These are phyloP conservation scores for Protomyces arabidopsidicola DNA, from an alignment of 1,139 yeast species.

Conservation along the genomic window DNA sequence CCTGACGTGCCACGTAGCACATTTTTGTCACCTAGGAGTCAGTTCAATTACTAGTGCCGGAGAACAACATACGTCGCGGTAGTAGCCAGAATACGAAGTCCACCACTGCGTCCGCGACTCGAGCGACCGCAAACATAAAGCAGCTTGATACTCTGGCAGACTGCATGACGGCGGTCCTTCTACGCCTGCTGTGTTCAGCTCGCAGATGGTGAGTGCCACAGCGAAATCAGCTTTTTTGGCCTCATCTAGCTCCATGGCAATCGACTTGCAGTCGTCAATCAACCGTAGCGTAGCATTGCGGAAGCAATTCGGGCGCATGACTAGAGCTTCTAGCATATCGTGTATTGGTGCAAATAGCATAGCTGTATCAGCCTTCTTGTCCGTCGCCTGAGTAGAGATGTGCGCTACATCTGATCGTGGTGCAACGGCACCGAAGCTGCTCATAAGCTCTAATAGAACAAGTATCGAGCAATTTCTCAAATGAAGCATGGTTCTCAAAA, in stretches of 20 bases:
- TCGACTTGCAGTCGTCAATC: background rate
- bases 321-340: background rate
- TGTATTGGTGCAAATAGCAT: background rate
- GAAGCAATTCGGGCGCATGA: constrained; percentile 19
- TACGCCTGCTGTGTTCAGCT: constrained; percentile 16
- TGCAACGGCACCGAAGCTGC: background rate
- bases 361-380: background rate
- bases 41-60: background rate
- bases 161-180: constrained; percentile 16
- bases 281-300: constrained; percentile 3
- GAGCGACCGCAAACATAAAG: constrained; percentile 7
- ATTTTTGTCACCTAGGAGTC: constrained; percentile 6
- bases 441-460: too few relatives aligned
- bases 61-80: constrained; percentile 11
- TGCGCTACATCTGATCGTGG: background rate
- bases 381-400: background rate
- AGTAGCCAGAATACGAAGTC: constrained; percentile 27
- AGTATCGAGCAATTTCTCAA: too few relatives aligned
- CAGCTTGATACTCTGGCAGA: background rate
- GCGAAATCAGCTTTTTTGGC: constrained; percentile 12
- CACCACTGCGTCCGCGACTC: constrained; percentile 7
- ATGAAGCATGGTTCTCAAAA: background rate
- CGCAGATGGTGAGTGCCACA: constrained; percentile 27
- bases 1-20: constrained; percentile 9
- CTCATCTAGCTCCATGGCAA: constrained; percentile 16